phyloP scores from a whole-genome alignment of 192 early-diverging fungal species.

The Gaertneriomyces semiglobifer region DNA sequence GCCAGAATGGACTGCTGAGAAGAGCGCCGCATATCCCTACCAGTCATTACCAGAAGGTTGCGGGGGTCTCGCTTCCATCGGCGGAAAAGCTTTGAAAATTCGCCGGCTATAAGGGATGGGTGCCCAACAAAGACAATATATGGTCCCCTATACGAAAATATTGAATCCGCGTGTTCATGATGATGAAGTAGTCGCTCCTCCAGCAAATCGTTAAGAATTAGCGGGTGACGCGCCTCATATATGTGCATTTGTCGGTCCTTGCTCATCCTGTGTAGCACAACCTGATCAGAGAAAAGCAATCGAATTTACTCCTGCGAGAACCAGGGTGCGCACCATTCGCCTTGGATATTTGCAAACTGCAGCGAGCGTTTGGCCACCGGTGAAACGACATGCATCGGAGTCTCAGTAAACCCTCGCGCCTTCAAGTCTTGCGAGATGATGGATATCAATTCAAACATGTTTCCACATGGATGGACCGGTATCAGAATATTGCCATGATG shows the following conservation, averaged over 20 bases:
- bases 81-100: constrained; percentile 40
- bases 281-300: neutral
- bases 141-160: constrained; percentile 47
- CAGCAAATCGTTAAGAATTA: constrained; percentile 50
- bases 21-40: constrained; percentile 24
- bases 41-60: constrained; percentile 49
- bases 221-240: constrained; percentile 60
- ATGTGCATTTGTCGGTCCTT: constrained; percentile 52
- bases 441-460: constrained; percentile 71
- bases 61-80: constrained; percentile 46
- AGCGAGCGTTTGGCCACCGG: constrained; percentile 73
- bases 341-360: constrained; percentile 76
- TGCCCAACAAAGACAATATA: constrained; percentile 62
- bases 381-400: constrained; percentile 68
- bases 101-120: constrained; percentile 42
- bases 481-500: constrained; percentile 68
- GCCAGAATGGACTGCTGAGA: neutral
- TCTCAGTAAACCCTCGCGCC: constrained; percentile 55
- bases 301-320: constrained; percentile 7
- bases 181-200: constrained; percentile 33
- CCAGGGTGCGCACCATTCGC: constrained; percentile 66
- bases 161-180: constrained; percentile 43
- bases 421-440: constrained; percentile 53
- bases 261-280: constrained; percentile 22
- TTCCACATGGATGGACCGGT: constrained; percentile 63